phyloP scores from a whole-genome alignment of 2,329 filamentous ascomycete species.

The Drechslerella stenobrocha region DNA sequence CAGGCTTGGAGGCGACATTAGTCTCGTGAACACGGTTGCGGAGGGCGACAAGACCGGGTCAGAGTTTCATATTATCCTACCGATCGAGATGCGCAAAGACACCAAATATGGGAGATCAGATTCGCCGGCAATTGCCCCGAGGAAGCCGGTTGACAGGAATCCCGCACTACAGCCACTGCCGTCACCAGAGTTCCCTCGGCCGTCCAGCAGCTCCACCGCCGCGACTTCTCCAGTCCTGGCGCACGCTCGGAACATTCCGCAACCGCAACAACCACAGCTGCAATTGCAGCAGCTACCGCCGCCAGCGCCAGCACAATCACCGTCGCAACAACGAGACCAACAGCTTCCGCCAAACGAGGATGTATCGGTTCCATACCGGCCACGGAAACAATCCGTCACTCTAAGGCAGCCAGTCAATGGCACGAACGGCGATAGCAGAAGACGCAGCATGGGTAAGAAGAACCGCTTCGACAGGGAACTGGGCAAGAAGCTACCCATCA shows the following conservation, averaged over 20 bases:
- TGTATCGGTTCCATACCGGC: conserved; percentile 34
- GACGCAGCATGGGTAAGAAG: conserved; percentile 10
- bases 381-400: conserved; percentile 33
- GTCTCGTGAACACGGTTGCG: conserved; percentile 66
- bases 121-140: conserved; percentile 38
- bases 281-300: neutral
- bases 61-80: conserved; percentile 70
- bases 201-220: conserved; percentile 26
- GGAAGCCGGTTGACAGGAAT: conserved; percentile 40
- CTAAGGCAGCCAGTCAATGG: conserved; percentile 53
- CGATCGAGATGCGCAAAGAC: conserved; percentile 57
- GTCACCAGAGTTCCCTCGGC: conserved; percentile 39
- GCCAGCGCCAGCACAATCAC: conserved; percentile 6
- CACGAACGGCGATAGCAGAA: conserved; percentile 14
- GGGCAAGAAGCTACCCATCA: conserved; percentile 65
- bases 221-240: conserved; percentile 31
- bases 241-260: conserved; percentile 27
- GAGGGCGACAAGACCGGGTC: conserved; percentile 65
- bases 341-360: conserved; percentile 39
- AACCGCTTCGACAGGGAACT: conserved; percentile 62
- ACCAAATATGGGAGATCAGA: conserved; percentile 36
- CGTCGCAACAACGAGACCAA: conserved; percentile 48
- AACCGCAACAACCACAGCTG: neutral
- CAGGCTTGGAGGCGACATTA: conserved; percentile 70
- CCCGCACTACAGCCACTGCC: conserved; percentile 32